A percentile compares a stretch with the other conserved stretches of the same genome.
phyloP scores from a whole-genome alignment of 371 early-diverging fungal species.

The Nematocida sp. region DNA sequence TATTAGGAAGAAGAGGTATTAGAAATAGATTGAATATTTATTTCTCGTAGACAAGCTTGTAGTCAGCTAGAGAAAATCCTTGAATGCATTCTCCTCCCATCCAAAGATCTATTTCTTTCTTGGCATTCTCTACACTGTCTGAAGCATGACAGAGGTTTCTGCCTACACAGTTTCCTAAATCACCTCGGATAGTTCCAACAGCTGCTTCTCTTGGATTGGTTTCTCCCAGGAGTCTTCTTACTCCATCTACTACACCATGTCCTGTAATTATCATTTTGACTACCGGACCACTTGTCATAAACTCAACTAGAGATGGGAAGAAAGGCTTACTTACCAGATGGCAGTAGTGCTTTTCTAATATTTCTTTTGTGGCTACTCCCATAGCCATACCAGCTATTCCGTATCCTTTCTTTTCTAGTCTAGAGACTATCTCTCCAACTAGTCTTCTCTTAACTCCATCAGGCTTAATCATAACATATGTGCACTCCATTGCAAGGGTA shows the following conservation, averaged over 20 bases:
- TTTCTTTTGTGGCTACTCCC: conserved; percentile 69
- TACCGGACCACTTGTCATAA: conserved; percentile 81
- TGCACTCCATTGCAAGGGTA: conserved; percentile 67
- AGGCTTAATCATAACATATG: conserved; percentile 65
- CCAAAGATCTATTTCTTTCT: conserved; percentile 90
- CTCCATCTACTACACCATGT: conserved; percentile 85
- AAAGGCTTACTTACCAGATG: conserved; percentile 83
- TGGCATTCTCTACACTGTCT: conserved; percentile 88
- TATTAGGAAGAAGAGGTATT: no score
- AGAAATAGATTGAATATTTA: conserved; percentile 7
- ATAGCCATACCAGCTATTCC: conserved; percentile 76
- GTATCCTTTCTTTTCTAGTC: conserved; percentile 74
- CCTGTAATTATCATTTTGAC: conserved; percentile 87
- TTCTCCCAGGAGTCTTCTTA: conserved; percentile 84
- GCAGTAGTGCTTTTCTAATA: conserved; percentile 84
- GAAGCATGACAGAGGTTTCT: conserved; percentile 96
- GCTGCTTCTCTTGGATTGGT: conserved; percentile 74
- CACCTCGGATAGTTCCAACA: conserved; percentile 98
- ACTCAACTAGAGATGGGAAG: conserved; percentile 81
- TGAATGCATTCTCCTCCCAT: conserved; percentile 70
- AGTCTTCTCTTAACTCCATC: conserved; percentile 68
- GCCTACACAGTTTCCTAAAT: conserved; percentile 70
- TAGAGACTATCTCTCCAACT: conserved; percentile 84
- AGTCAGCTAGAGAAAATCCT: conserved; percentile 68
- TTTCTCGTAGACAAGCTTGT: conserved; percentile 49